Conservation (phyloP, 768 basidiomycete species). For the Amanita pallidorosea region DNA sequence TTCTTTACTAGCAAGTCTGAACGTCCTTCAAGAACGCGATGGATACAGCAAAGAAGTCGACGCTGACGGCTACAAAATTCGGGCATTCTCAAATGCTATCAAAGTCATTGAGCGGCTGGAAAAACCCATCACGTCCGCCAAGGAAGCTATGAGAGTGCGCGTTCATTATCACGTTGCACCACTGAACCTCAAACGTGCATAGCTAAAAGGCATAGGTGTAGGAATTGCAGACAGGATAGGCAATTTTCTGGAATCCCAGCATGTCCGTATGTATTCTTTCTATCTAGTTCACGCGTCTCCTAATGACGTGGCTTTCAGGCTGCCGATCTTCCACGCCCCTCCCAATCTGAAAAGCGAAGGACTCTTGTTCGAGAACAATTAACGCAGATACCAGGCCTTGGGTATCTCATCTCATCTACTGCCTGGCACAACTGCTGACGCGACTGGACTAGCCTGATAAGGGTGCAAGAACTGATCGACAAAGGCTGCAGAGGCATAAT, state of each 20-base stretch:
- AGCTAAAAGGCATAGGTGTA: constrained; percentile 19
- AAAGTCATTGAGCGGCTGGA: constrained; percentile 26
- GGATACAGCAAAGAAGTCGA: neutral
- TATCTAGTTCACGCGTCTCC: neutral
- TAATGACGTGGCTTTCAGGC: neutral
- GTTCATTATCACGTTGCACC: neutral
- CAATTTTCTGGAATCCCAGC: constrained; percentile 19
- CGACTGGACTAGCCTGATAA: constrained; percentile 14
- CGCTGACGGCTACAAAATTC: constrained; percentile 32
- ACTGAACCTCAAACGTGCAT: neutral
- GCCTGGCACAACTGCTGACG: neutral
- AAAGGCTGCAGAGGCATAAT: constrained; percentile 36
- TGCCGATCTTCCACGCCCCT: neutral
- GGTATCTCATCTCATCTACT: constrained; percentile 22
- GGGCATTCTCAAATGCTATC: constrained; percentile 40
- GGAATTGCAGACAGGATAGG: constrained; percentile 31
- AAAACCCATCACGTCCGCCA: constrained; percentile 30
- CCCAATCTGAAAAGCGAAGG: neutral
- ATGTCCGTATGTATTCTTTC: constrained; percentile 21
- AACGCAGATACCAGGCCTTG: constrained; percentile 32
- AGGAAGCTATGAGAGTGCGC: constrained; percentile 28
- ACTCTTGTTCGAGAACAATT: constrained; percentile 18
- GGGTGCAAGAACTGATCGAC: constrained; percentile 34
- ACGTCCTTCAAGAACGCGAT: constrained; percentile 24
- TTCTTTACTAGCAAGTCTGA: neutral